Conservation (phyloP, 2,329 filamentous ascomycete genomes). For the Didymosphaeria variabile region DNA sequence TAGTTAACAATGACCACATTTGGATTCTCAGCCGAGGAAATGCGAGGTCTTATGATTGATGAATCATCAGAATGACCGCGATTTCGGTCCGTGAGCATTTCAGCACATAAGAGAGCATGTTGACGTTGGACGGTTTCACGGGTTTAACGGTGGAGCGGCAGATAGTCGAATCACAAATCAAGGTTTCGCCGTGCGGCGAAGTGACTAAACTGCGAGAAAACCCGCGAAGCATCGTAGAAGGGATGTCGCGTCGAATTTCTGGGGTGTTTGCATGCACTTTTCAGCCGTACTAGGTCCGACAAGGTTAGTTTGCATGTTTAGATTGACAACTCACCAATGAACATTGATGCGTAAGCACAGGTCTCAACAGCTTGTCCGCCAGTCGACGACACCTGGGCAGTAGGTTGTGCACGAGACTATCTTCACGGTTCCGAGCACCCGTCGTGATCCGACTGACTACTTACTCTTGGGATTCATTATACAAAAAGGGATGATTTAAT, state of each 20-base stretch:
- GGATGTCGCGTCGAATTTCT: conserved; percentile 3
- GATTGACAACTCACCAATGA: conserved; percentile 13
- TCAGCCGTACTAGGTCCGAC: conserved; percentile 5
- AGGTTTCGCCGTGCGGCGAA: neutral
- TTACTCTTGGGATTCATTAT: neutral
- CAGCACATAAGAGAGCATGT: neutral
- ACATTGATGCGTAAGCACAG: conserved; percentile 12
- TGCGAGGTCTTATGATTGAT: conserved; percentile 6
- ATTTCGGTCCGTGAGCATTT: conserved; percentile 5
- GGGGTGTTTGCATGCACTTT: conserved; percentile 2
- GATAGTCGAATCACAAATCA: neutral
- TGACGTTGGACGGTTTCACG: conserved; percentile 8
- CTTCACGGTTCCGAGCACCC: too few species aligned
- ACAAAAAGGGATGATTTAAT: neutral
- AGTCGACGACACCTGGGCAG: neutral
- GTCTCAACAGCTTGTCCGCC: conserved; percentile 10
- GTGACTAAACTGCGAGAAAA: neutral
- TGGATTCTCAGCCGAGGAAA: conserved; percentile 6
- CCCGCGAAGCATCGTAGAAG: conserved; percentile 2
- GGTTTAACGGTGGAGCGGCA: conserved; percentile 7
- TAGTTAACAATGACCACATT: conserved; percentile 15
- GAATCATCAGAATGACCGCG: conserved; percentile 3
- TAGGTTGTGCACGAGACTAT: neutral
- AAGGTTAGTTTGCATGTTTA: conserved; percentile 4
- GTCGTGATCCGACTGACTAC: neutral